Evolutionary conservation across 768 basidiomycete genomes (phyloP).

Genomic region (Lactarius trivialis): DNA sequence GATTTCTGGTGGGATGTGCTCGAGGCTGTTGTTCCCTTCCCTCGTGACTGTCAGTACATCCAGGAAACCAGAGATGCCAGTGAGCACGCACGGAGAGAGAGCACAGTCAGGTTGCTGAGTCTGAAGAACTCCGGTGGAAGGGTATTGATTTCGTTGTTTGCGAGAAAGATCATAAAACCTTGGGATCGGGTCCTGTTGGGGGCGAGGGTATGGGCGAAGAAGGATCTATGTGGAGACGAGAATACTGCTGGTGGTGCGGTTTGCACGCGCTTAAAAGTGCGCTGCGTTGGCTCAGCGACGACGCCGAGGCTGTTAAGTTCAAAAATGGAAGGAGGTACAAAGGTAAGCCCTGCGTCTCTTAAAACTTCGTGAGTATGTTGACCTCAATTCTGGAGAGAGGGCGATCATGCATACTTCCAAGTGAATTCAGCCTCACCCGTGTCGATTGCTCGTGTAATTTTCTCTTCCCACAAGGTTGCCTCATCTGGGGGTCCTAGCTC

Average conservation of each 20-base stretch:
- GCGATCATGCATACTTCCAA: slow-evolving; percentile 6
- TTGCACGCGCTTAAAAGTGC: slow-evolving; percentile 16
- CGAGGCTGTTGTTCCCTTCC: slow-evolving; percentile 19
- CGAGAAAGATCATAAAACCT: slow-evolving; percentile 20
- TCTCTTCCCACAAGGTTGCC: slow-evolving; percentile 11
- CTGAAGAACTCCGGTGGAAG: slow-evolving; percentile 20
- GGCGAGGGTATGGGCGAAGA: neutral
- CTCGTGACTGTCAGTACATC: neutral
- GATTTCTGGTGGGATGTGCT: slow-evolving; percentile 19
- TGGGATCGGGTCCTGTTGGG: neutral
- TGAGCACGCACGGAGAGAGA: slow-evolving; percentile 18
- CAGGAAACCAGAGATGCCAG: neutral
- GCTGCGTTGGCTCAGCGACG: slow-evolving; percentile 3
- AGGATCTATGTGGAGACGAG: slow-evolving; percentile 5
- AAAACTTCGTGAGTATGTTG: neutral
- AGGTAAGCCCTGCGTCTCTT: slow-evolving; percentile 12
- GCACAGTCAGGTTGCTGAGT: slow-evolving; percentile 21
- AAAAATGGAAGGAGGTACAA: slow-evolving; percentile 8
- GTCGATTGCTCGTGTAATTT: slow-evolving; percentile 14
- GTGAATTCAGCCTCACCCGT: slow-evolving; percentile 17
- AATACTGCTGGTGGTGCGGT: slow-evolving; percentile 16
- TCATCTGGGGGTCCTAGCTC: slow-evolving; percentile 15
- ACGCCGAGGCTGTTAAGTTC: slow-evolving; percentile 17
- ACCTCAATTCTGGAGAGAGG: neutral
- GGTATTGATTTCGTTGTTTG: slow-evolving; percentile 16